Evolutionary conservation across 192 early-diverging fungal species (phyloP).

Genomic region (Haplosporangium gracile): DNA sequence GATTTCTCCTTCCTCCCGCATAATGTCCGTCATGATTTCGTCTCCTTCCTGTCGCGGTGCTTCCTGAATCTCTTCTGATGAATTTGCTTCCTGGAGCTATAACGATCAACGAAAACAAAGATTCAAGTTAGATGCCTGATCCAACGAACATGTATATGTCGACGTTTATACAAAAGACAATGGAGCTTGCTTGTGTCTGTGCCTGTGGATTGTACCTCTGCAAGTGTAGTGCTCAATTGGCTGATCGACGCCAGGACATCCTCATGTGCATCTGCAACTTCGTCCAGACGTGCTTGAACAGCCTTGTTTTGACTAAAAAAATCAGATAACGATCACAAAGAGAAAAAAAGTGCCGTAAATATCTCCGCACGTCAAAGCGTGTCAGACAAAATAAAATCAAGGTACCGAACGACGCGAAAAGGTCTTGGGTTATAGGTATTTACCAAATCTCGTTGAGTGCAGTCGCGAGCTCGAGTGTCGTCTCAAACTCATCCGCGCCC

Average conservation of each 20-base stretch:
- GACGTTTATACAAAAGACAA: no score
- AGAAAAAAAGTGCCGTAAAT: slow-evolving; percentile 3
- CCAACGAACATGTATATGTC: no score
- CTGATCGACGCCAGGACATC: slow-evolving; percentile 33
- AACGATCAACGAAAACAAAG: background rate
- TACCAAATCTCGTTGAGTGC: slow-evolving; percentile 53
- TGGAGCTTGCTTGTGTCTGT: background rate
- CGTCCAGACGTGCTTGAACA: slow-evolving; percentile 6
- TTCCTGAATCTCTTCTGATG: slow-evolving; percentile 25
- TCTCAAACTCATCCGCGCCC: slow-evolving; percentile 43
- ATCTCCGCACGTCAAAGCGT: background rate
- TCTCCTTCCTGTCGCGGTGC: slow-evolving; percentile 10
- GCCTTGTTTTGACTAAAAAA: slow-evolving; percentile 19
- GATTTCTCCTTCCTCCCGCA: slow-evolving; percentile 52
- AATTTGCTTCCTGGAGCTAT: slow-evolving; percentile 40
- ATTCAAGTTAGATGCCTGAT: no score
- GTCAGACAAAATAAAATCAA: no score
- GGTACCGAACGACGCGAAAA: no score
- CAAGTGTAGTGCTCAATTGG: slow-evolving; percentile 1
- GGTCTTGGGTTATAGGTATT: background rate
- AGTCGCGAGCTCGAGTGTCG: slow-evolving; percentile 25
- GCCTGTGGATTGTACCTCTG: slow-evolving; percentile 4
- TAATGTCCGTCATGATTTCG: slow-evolving; percentile 34
- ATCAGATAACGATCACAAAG: no score
- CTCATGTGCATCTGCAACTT: slow-evolving; percentile 24